A percentile compares a stretch with the other conserved stretches of the same genome.
These are phyloP conservation scores for Ilyonectria mors-panacis DNA, from an alignment of 2,329 filamentous ascomycete genomes.

Conservation along the genomic window DNA sequence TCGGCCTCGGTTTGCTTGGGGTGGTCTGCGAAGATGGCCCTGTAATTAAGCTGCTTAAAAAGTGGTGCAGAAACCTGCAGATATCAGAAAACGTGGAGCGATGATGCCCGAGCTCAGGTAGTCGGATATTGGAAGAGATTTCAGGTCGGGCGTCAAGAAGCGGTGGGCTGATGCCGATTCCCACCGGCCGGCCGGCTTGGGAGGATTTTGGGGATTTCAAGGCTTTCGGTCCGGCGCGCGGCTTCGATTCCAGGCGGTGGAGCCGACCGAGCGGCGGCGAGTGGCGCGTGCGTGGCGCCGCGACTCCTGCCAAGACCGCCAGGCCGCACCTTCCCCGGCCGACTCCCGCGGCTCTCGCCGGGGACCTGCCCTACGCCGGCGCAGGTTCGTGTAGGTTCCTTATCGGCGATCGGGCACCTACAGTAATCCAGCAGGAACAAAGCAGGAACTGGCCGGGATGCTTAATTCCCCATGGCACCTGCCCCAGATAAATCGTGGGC, in stretches of 20 bases:
- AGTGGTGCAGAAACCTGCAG: not conserved
- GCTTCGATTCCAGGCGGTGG: conserved; percentile 22
- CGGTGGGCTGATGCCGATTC: conserved; percentile 20
- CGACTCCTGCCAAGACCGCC: conserved; percentile 9
- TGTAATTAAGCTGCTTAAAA: not conserved
- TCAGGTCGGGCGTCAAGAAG: not conserved
- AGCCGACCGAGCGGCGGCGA: conserved; percentile 25
- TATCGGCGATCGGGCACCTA: not conserved
- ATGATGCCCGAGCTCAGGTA: not conserved
- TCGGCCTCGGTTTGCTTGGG: too few relatives aligned
- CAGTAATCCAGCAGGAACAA: not conserved
- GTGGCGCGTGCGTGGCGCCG: conserved; percentile 24
- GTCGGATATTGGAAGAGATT: conserved; percentile 4
- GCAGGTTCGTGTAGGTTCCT: not conserved
- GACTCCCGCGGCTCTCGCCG: conserved; percentile 22
- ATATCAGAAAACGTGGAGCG: not conserved
- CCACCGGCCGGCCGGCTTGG: conserved; percentile 18
- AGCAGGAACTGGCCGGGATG: conserved; percentile 2
- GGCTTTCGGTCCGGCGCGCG: conserved; percentile 39
- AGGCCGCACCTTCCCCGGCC: conserved; percentile 23
- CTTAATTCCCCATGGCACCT: conserved; percentile 14
- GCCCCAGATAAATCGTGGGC: conserved; percentile 1
- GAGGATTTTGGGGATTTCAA: conserved; percentile 21
- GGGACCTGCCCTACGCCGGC: not conserved
- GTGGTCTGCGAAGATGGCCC: not conserved